These are phyloP conservation scores for Rhizopogon rudus DNA, from an alignment of 768 basidiomycete genomes.

Conservation along the genomic window DNA sequence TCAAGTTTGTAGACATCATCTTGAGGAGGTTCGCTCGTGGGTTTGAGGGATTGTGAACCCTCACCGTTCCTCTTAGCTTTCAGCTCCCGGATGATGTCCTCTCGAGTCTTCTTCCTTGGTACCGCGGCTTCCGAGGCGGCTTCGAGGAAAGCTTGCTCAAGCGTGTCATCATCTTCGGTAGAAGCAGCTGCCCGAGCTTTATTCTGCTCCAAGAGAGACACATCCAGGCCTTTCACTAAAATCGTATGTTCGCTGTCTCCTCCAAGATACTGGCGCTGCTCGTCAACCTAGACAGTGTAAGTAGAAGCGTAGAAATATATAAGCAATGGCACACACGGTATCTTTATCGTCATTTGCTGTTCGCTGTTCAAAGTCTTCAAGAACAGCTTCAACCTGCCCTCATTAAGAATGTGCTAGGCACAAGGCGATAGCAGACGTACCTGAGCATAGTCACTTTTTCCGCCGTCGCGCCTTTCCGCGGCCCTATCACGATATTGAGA, in stretches of 20 bases:
- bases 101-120: slow-evolving; percentile 66
- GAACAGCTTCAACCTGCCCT: slow-evolving; percentile 66
- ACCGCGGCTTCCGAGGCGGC: slow-evolving; percentile 26
- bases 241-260: slow-evolving; percentile 84
- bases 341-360: slow-evolving; percentile 54
- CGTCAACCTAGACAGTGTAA: slow-evolving; percentile 50
- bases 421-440: slow-evolving; percentile 29
- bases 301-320: neutral
- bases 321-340: slow-evolving; percentile 38
- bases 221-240: slow-evolving; percentile 87
- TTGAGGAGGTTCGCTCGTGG: slow-evolving; percentile 11
- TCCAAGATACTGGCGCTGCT: slow-evolving; percentile 72
- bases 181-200: slow-evolving; percentile 59
- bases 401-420: neutral
- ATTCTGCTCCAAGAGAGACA: slow-evolving; percentile 79
- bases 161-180: slow-evolving; percentile 70
- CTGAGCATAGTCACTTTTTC: slow-evolving; percentile 69
- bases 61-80: slow-evolving; percentile 52
- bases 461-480: slow-evolving; percentile 62
- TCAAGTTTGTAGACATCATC: slow-evolving; percentile 25
- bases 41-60: slow-evolving; percentile 8
- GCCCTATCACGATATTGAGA: slow-evolving; percentile 71
- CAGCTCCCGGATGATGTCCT: slow-evolving; percentile 68
- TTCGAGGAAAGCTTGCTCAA: slow-evolving; percentile 70
- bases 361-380: slow-evolving; percentile 76